Evolutionary conservation across 305 asterid genomes (phyloP).

Genomic region (Striga hermonthica): DNA sequence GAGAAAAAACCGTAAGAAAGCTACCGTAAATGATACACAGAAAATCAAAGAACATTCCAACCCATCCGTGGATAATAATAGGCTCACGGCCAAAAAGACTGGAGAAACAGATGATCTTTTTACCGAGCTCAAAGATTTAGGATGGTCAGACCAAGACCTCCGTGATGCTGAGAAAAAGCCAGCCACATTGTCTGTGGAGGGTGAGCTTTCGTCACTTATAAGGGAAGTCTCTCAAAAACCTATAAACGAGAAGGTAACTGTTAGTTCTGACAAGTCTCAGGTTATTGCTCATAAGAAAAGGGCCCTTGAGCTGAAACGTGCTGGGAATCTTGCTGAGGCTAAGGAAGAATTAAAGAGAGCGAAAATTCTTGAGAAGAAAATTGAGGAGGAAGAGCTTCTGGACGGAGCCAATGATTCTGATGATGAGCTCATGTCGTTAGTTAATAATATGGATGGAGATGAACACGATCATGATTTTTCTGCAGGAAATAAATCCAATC

Average conservation of each 20-base stretch:
- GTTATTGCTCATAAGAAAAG: constrained; percentile 77
- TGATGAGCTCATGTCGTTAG: constrained; percentile 72
- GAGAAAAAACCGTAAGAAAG: constrained; percentile 71
- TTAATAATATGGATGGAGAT: constrained; percentile 60
- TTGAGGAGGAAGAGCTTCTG: constrained; percentile 91
- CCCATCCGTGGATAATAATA: constrained; percentile 39
- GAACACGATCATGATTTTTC: constrained; percentile 50
- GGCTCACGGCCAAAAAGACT: constrained; percentile 40
- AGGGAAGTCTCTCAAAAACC: constrained; percentile 63
- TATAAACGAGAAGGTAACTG: constrained; percentile 42
- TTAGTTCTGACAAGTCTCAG: constrained; percentile 59
- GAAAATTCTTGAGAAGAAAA: constrained; percentile 81
- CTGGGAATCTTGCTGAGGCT: constrained; percentile 84
- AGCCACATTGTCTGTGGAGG: constrained; percentile 57
- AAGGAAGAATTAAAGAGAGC: constrained; percentile 95
- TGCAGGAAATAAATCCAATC: constrained; percentile 36
- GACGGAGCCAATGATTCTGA: constrained; percentile 87
- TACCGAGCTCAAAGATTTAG: constrained; percentile 81
- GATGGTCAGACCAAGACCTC: constrained; percentile 93
- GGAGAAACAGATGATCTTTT: constrained; percentile 72
- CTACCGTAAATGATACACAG: constrained; percentile 44
- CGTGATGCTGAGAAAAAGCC: constrained; percentile 59
- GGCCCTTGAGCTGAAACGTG: constrained; percentile 89
- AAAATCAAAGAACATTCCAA: constrained; percentile 41
- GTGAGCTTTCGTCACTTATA: constrained; percentile 79